Evolutionary conservation across 495 filamentous ascomycete genomes (phyloP), one percentile per base, ranked within the genome.

Genomic region (Lentithecium fluviatile): DNA sequence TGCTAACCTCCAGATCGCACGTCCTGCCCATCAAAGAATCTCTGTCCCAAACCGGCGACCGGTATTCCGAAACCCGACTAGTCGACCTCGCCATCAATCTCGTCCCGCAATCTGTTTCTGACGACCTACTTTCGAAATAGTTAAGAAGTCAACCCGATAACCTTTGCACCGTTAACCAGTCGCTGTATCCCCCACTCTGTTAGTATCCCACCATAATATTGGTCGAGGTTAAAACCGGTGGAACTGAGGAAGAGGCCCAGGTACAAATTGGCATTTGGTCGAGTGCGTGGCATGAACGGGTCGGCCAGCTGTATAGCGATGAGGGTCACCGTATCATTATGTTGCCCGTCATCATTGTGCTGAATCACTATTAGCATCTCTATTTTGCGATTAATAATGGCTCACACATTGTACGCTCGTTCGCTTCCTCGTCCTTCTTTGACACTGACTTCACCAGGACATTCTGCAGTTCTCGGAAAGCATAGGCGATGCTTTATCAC

Each of bases 31-130:
- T 48, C 26, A 56, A 54, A 40, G 49, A 55, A 32, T 48, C 17
- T 56, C 26, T 62, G 47, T 25, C 34, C 38, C 29, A 49, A 48
- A 56, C 50, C 25, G 43, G 58, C 43, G 51, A 52, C 6, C 26
- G 51, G 45, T 55, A 62, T 48, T 54, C 51, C 19, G 26, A 50
- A 48, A 34, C 55, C 19, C 25, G 25, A 48, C 55, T 58, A 11
- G 45, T 54, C 51, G 51, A 62, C 49, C 55, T 62, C 40, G 40
- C 58, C 32, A 45, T 62, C 45, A 62, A 47, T 38, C 58, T 62
- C 45, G 36, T 52, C 34, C 25, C 38, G 49, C 47, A 52, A 53
- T 62, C 42, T 15, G 49, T 62, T 24, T 47, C 38, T 24, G 25
- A 62, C 21, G 51, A 54, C 34, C 47, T 26, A 42, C 58, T 62